These are phyloP conservation scores for Diutina neorugosa DNA, from an alignment of 1,139 yeast species.

Conservation along the genomic window DNA sequence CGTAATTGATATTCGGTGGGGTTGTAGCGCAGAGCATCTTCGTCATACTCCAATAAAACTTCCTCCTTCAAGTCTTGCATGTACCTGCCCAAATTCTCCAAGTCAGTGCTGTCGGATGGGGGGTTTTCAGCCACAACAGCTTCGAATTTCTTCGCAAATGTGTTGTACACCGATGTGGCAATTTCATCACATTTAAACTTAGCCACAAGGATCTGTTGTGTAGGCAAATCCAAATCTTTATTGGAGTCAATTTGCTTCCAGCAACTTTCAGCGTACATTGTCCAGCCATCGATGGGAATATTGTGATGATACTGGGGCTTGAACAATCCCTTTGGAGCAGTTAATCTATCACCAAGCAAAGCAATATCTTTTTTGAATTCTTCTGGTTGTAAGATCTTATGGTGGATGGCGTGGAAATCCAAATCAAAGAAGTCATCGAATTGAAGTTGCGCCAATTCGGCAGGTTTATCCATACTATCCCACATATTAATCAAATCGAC, in stretches of 20 bases:
- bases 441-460: slow-evolving; percentile 36
- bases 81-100: slow-evolving; percentile 25
- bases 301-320: slow-evolving; percentile 66
- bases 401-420: slow-evolving; percentile 72
- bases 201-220: slow-evolving; percentile 91
- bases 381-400: slow-evolving; percentile 71
- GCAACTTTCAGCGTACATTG: slow-evolving; percentile 77
- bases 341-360: slow-evolving; percentile 49
- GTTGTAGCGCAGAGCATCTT: slow-evolving; percentile 63
- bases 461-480: slow-evolving; percentile 66
- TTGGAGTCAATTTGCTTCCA: slow-evolving; percentile 92
- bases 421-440: slow-evolving; percentile 77
- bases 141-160: slow-evolving; percentile 27
- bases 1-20: slow-evolving; percentile 54
- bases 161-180: slow-evolving; percentile 35
- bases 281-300: slow-evolving; percentile 94
- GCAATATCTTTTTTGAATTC: slow-evolving; percentile 56
- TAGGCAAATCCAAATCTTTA: slow-evolving; percentile 89
- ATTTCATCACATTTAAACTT: slow-evolving; percentile 93
- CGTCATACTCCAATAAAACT: slow-evolving; percentile 46
- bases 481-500: slow-evolving; percentile 70
- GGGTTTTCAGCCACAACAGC: not conserved
- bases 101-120: slow-evolving; percentile 12
- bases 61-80: slow-evolving; percentile 30
- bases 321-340: slow-evolving; percentile 34